Evolutionary conservation across 2,329 filamentous ascomycete species (phyloP).

Genomic region (Colletotrichum tanaceti): DNA sequence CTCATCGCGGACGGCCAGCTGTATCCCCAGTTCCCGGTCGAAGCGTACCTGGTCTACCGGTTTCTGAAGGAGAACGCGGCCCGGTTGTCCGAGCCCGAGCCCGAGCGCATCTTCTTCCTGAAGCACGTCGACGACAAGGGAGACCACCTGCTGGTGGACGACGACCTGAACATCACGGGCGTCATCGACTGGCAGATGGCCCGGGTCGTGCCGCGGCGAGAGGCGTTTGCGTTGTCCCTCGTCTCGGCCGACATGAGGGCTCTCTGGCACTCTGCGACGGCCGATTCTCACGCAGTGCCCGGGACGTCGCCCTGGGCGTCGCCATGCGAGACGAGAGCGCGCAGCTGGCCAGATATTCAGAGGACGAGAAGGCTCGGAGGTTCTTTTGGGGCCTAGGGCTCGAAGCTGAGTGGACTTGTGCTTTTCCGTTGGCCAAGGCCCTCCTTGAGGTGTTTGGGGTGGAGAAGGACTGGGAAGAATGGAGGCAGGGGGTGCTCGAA

Average conservation of each 20-base stretch:
- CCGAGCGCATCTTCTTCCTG: too few relatives aligned
- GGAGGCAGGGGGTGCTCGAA: not conserved
- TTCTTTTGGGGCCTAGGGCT: constrained; percentile 43
- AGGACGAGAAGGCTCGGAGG: constrained; percentile 42
- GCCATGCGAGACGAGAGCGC: constrained; percentile 32
- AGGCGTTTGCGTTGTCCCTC: constrained; percentile 16
- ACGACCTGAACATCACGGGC: constrained; percentile 56
- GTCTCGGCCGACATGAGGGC: constrained; percentile 19
- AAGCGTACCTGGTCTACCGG: constrained; percentile 52
- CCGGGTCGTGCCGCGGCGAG: constrained; percentile 18
- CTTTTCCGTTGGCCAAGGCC: constrained; percentile 41
- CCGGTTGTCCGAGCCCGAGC: too few relatives aligned
- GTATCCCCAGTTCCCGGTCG: constrained; percentile 45
- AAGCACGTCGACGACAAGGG: constrained; percentile 61
- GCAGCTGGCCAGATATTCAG: constrained; percentile 9
- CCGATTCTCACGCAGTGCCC: constrained; percentile 33
- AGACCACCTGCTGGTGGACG: constrained; percentile 57
- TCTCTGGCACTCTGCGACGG: constrained; percentile 36
- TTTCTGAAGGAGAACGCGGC: constrained; percentile 52
- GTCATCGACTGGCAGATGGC: constrained; percentile 44
- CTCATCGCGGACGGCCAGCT: constrained; percentile 49
- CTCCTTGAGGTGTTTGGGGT: constrained; percentile 10
- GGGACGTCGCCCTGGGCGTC: constrained; percentile 36
- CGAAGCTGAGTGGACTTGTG: constrained; percentile 40
- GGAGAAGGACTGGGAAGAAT: constrained; percentile 8